These are phyloP conservation scores for Epichloe sylvatica DNA, from an alignment of 2,329 filamentous ascomycete species.

Conservation along the genomic window DNA sequence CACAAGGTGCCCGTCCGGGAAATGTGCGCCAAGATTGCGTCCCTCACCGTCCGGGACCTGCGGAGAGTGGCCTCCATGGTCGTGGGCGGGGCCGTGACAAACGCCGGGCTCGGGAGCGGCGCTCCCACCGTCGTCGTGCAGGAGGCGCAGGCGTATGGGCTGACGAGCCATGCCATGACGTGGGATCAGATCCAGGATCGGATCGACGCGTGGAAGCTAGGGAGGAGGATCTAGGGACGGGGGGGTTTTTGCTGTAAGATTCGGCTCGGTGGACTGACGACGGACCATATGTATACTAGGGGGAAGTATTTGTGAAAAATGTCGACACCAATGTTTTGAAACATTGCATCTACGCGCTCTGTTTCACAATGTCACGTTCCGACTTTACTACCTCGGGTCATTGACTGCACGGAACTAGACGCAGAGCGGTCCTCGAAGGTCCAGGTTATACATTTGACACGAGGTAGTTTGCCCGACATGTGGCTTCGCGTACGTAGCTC, in stretches of 20 bases:
- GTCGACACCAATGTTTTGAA: too few species aligned
- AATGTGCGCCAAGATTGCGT: conserved; percentile 82
- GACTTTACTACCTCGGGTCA: too few species aligned
- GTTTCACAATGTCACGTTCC: too few species aligned
- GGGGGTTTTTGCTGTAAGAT: not conserved
- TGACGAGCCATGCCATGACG: conserved; percentile 51
- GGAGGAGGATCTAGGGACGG: conserved; percentile 28
- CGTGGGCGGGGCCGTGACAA: conserved; percentile 62
- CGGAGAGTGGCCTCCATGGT: conserved; percentile 67
- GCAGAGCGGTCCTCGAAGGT: too few species aligned
- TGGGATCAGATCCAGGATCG: conserved; percentile 87
- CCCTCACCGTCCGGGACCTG: conserved; percentile 65
- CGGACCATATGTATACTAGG: too few species aligned
- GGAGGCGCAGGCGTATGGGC: conserved; percentile 65
- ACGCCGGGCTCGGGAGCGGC: conserved; percentile 64
- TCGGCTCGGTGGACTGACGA: too few species aligned
- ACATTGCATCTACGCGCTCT: too few species aligned
- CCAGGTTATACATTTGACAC: too few species aligned
- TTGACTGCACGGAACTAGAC: too few species aligned
- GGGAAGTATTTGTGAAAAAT: too few species aligned
- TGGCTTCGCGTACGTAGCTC: too few species aligned
- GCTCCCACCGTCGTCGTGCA: conserved; percentile 90
- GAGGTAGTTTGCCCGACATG: too few species aligned
- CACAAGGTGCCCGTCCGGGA: conserved; percentile 81
- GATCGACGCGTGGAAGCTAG: conserved; percentile 73